Percentiles rank a stretch among this genome's conserved stretches.
These are phyloP conservation scores for Citrus unshiu DNA, from an alignment of 345 rosid species.

Conservation along the genomic window DNA sequence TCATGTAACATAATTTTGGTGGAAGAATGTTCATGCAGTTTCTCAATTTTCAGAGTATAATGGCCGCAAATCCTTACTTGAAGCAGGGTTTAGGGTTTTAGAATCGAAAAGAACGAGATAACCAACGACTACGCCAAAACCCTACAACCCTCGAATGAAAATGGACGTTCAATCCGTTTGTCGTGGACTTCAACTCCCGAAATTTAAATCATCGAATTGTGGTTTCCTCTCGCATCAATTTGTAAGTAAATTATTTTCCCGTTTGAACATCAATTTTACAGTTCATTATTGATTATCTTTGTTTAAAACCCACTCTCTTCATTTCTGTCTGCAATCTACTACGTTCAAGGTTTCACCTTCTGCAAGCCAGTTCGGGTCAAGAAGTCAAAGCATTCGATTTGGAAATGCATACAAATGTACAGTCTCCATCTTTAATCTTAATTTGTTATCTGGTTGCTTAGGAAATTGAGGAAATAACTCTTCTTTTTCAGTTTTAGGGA, in stretches of 20 bases:
- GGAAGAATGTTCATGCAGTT: background rate
- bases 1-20: background rate
- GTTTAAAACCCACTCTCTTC: background rate
- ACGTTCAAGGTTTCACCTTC: conserved; percentile 27
- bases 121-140: conserved; percentile 17
- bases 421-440: background rate
- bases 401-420: conserved; percentile 28
- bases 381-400: conserved; percentile 12
- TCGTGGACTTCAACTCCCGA: conserved; percentile 37
- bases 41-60: background rate
- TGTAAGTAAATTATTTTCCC: conserved; percentile 30
- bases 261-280: background rate
- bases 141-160: conserved; percentile 9
- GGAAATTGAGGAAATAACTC: background rate
- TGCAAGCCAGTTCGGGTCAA: conserved; percentile 18
- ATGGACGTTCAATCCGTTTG: conserved; percentile 57
- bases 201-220: conserved; percentile 22
- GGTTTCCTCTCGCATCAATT: conserved; percentile 8
- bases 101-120: background rate
- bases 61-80: background rate
- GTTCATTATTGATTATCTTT: background rate
- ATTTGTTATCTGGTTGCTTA: background rate
- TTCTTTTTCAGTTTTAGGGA: background rate
- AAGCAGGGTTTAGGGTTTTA: conserved; percentile 27
- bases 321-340: conserved; percentile 16